Evolutionary conservation across 306 rosid species (phyloP), one percentile per base, ranked within the genome.

Genomic region (Glycine soja): DNA sequence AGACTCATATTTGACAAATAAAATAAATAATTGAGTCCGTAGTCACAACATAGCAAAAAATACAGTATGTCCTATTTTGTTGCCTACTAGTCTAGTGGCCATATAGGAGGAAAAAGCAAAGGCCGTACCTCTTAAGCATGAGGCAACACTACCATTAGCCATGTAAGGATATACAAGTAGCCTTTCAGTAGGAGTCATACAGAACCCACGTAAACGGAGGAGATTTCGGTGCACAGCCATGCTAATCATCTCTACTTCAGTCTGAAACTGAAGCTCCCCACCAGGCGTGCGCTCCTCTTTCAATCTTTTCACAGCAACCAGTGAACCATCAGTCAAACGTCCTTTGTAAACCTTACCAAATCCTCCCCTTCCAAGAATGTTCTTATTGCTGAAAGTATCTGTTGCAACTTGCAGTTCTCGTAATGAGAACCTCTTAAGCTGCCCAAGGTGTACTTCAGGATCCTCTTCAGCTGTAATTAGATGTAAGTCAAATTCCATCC

Each of bases 211-310:
- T 67, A 96, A 76, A 13, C 98, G 92, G 54, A 96, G 97, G 76
- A 93, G 97, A 83, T 96, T 96, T 70, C 99, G 93, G 86, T 96
- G 99, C 81, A 96, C 99, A 34, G 98, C 99, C 98, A 96, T 92
- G 87, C 99, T 96, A 72, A 93, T 96, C 98, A 95, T 95, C 93
- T 95, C 98, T 32, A 95, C 99, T 89, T 95, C 99, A 38, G 99
- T 95, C 83, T 95, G 99, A 92, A 95, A 95, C 83, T 95, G 99
- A 86, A 95, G 90, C 89, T 95, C 99, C 50, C 99, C 99, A 74
- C 99, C 99, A 45, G 97, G 99, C 10, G 97, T 95, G 45, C 98
- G 97, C 82, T 95, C 98, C 84, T 95, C 98, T 86, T 93, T 95
- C 84, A 95, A 83, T 84, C 99, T 89, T 81, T 95, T 95, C 46